Evolutionary conservation across 2,329 filamentous ascomycete species (phyloP).

Genomic region (Venturiaceae sp.): DNA sequence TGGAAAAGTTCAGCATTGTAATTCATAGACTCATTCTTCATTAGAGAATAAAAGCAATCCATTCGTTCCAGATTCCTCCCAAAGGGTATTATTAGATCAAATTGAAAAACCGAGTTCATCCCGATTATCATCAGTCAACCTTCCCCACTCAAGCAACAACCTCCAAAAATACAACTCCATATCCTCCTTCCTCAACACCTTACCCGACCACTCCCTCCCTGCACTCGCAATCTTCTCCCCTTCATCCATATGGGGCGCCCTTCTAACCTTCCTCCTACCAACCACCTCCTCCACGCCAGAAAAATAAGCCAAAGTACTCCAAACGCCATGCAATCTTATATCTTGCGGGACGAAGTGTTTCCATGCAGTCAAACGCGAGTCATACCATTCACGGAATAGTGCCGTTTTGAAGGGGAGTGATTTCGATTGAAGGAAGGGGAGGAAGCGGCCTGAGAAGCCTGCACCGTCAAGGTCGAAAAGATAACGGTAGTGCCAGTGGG

Average conservation of each 20-base stretch:
- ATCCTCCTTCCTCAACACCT: constrained; percentile 20
- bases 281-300: constrained; percentile 37
- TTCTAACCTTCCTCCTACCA: constrained; percentile 16
- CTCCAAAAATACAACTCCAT: constrained; percentile 12
- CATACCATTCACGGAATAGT: constrained; percentile 72
- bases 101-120: constrained; percentile 20
- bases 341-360: constrained; percentile 74
- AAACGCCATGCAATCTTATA: constrained; percentile 60
- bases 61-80: too few species aligned
- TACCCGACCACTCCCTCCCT: constrained; percentile 22
- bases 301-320: constrained; percentile 68
- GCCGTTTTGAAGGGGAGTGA: constrained; percentile 62
- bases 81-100: too few species aligned
- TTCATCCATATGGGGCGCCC: constrained; percentile 16
- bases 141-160: constrained; percentile 12
- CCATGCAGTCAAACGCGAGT: constrained; percentile 65
- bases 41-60: too few species aligned
- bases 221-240: constrained; percentile 23
- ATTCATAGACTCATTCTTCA: neutral
- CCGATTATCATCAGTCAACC: constrained; percentile 24
- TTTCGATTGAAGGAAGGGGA: constrained; percentile 55
- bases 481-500: constrained; percentile 57
- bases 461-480: constrained; percentile 63
- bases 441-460: constrained; percentile 55
- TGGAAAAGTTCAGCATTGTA: neutral